Percentiles rank a stretch among this genome's conserved stretches.
Evolutionary conservation across 139 green algal species (phyloP).

Genomic region (Coelastrella sp.): DNA sequence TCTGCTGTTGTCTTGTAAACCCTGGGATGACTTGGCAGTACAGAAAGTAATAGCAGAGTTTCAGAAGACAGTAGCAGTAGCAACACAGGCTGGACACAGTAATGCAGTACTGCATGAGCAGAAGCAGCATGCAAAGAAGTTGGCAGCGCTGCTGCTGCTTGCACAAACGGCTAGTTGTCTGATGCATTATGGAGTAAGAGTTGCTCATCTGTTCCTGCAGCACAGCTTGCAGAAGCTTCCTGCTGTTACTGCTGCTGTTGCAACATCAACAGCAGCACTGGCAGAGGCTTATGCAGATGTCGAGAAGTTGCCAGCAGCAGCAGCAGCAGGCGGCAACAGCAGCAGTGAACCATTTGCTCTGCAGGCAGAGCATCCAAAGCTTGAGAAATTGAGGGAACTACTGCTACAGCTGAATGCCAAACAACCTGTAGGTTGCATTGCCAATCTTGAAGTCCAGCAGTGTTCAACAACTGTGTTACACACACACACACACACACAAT

Average conservation of each 20-base stretch:
- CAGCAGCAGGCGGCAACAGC: slow-evolving; percentile 26
- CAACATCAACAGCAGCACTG: neutral
- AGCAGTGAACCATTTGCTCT: neutral
- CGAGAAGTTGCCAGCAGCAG: neutral
- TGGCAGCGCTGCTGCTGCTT: slow-evolving; percentile 31
- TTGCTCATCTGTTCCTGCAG: slow-evolving; percentile 41
- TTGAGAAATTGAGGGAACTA: neutral
- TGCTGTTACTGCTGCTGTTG: neutral
- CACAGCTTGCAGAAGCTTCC: slow-evolving; percentile 38
- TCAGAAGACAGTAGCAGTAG: slow-evolving; percentile 15
- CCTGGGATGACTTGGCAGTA: slow-evolving; percentile 13
- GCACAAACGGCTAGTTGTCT: slow-evolving; percentile 3
- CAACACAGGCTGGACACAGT: too few relatives aligned
- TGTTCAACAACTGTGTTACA: too few relatives aligned
- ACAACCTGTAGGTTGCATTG: neutral
- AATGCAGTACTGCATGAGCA: neutral
- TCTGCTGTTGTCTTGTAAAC: neutral
- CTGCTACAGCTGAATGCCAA: neutral
- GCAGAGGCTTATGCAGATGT: neutral
- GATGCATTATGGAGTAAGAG: slow-evolving; percentile 25
- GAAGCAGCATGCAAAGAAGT: slow-evolving; percentile 3
- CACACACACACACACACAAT: too few relatives aligned
- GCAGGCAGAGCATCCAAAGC: slow-evolving; percentile 16
- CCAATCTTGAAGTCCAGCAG: too few relatives aligned
- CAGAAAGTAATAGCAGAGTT: neutral